Base-by-base conservation (phyloP, 208 protist species). In the Trypanosoma scelopori region DNA sequence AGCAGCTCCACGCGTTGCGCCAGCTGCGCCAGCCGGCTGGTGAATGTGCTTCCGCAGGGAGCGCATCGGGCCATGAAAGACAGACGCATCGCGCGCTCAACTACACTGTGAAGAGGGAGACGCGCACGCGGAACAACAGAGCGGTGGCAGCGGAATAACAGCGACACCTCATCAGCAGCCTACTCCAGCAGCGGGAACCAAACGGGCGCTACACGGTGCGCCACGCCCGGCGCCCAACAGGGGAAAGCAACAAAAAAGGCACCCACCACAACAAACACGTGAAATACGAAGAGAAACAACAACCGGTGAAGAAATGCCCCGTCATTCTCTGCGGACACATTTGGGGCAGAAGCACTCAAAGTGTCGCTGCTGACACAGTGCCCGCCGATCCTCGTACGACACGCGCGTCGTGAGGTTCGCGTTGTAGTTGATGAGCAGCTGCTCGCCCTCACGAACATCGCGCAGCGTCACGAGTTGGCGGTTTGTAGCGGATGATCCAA, bases 391-490 rank as follows among this genome's bases (percentile, higher is more conserved):
- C 41, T 84, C 79, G 57, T 93, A 95, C 47, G 53, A 67, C 35
- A 92, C 74, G 67, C 57, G 76, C 32, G 80, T 80, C 41, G 81
- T 95, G 23, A 93, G 66, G 28, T 49, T 52, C 32, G 78, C 61
- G 66, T 95, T 95, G 74, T 95, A 95, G 59, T 93, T 76, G 55
- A 93, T 91, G n/a, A 89, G 79, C 9, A 95, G 69, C 76, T 95
- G 90, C 74, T 95, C 87, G 13, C 87, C 87, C 56, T 85, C 82
- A 11, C 85, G 79, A 25, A 95, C 85, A 47, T 87, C 81, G 5
- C 79, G 74, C 45, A 89, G 60, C 7, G 87, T 70, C 22, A 91
- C 74, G 18, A 95, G 72, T 5, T 69, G 45, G 0, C 64, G 51
- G 41, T 73, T 48, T 25, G 47, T 49, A 23, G 66, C 76, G 53